These are phyloP conservation scores for Cyberlindnera euphorbiae DNA, from an alignment of 805 yeast genomes.

Conservation along the genomic window DNA sequence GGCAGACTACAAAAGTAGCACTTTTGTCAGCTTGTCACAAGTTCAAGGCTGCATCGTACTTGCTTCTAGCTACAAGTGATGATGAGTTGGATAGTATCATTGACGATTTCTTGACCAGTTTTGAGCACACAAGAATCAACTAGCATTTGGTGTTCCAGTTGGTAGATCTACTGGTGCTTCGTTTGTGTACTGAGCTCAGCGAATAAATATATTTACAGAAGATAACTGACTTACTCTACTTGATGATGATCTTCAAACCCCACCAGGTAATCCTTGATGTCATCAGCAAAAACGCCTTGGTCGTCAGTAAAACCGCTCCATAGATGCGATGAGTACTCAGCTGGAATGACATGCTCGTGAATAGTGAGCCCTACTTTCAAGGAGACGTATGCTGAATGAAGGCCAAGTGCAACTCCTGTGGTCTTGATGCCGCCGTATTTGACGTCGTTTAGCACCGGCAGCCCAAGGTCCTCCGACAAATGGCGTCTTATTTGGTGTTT, in stretches of 20 bases:
- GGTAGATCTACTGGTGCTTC: conserved; percentile 37
- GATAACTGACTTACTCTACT: too few relatives aligned
- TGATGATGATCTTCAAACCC: too few relatives aligned
- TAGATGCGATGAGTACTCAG: conserved; percentile 13
- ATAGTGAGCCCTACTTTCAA: conserved; percentile 28
- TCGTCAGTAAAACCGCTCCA: conserved; percentile 27
- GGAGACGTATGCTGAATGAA: conserved; percentile 34
- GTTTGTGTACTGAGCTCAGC: conserved; percentile 35
- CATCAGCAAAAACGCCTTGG: conserved; percentile 24
- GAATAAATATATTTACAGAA: background rate
- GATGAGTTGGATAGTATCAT: conserved; percentile 21
- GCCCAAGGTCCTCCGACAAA: conserved; percentile 17
- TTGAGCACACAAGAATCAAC: conserved; percentile 36
- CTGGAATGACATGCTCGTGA: conserved; percentile 11
- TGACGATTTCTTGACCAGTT: conserved; percentile 30
- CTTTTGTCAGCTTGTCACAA: conserved; percentile 22
- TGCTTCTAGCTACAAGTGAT: conserved; percentile 23
- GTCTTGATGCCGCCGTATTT: conserved; percentile 22
- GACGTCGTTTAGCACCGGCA: conserved; percentile 30
- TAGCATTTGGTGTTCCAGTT: conserved; percentile 38
- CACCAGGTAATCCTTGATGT: conserved; percentile 18
- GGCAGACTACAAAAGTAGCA: conserved; percentile 24
- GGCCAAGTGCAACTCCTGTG: conserved; percentile 24
- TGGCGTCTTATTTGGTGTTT: conserved; percentile 38
- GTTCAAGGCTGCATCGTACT: conserved; percentile 13